A percentile compares a stretch with the other conserved stretches of the same genome.
These are phyloP conservation scores for Gossypium longicalyx DNA, from an alignment of 345 rosid genomes.

Conservation along the genomic window DNA sequence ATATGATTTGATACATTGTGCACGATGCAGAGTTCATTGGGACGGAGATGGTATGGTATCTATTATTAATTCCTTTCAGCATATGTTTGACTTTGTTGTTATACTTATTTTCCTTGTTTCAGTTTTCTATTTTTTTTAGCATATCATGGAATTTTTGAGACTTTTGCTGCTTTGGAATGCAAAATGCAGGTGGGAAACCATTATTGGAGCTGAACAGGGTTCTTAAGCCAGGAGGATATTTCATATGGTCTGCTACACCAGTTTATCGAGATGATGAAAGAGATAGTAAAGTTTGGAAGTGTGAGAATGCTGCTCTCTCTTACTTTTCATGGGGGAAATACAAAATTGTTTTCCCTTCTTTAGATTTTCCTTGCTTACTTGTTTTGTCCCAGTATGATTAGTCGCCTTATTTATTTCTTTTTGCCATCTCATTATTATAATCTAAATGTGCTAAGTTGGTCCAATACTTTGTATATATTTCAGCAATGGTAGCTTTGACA, in stretches of 20 bases:
- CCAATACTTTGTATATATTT: conserved; percentile 23
- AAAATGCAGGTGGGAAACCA: conserved; percentile 83
- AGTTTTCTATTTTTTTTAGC: background rate
- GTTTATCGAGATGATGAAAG: conserved; percentile 64
- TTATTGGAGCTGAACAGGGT: conserved; percentile 84
- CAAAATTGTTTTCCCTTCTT: background rate
- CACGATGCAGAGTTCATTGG: conserved; percentile 97
- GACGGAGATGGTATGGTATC: conserved; percentile 86
- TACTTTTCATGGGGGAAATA: background rate
- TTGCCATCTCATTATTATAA: background rate
- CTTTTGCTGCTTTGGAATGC: conserved; percentile 11
- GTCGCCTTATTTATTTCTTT: background rate
- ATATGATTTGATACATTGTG: conserved; percentile 87
- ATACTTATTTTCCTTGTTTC: background rate
- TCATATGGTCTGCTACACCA: conserved; percentile 95
- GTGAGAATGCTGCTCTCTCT: conserved; percentile 19
- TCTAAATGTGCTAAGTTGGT: conserved; percentile 6
- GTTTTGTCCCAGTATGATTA: background rate
- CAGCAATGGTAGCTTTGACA: conserved; percentile 77
- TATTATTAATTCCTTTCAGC: background rate
- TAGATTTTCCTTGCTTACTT: background rate
- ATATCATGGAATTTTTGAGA: conserved; percentile 1
- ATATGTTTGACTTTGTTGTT: background rate
- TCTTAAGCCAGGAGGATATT: conserved; percentile 92
- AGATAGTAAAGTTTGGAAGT: conserved; percentile 67